Conservation (phyloP, 2,329 filamentous ascomycete genomes). For the Exophiala oligosperma region DNA sequence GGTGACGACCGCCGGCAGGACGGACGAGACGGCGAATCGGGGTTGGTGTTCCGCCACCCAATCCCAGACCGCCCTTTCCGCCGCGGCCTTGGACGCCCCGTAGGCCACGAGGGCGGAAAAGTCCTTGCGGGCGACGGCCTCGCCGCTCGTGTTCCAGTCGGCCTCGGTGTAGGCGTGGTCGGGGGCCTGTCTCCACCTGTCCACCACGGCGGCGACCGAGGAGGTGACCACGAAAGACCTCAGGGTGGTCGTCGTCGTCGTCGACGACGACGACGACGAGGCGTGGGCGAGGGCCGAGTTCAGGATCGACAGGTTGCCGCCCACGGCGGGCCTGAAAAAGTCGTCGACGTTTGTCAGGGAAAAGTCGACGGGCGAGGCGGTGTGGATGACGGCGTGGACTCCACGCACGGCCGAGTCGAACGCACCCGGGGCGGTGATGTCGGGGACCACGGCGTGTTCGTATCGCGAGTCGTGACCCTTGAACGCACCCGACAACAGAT, state of each 20-base stretch:
- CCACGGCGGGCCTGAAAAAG: slow-evolving; percentile 28
- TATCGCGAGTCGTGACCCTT: slow-evolving; percentile 38
- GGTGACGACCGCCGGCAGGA: slow-evolving; percentile 30
- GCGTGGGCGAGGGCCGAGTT: slow-evolving; percentile 18
- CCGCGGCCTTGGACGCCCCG: slow-evolving; percentile 28
- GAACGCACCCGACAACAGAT: slow-evolving; percentile 30
- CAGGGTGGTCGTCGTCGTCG: slow-evolving; percentile 6
- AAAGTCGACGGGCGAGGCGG: slow-evolving; percentile 28
- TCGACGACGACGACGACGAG: slow-evolving; percentile 1
- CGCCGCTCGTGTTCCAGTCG: slow-evolving; percentile 42
- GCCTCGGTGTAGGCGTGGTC: slow-evolving; percentile 32
- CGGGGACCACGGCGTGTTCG: slow-evolving; percentile 34
- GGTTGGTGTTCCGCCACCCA: slow-evolving; percentile 17
- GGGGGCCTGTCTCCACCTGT: slow-evolving; percentile 22
- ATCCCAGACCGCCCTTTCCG: slow-evolving; percentile 27
- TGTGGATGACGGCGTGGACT: slow-evolving; percentile 27
- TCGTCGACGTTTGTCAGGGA: slow-evolving; percentile 24
- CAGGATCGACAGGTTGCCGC: slow-evolving; percentile 27
- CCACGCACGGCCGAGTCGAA: slow-evolving; percentile 40
- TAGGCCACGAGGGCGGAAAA: slow-evolving; percentile 27
- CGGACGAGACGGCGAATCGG: slow-evolving; percentile 18
- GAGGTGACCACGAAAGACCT: slow-evolving; percentile 28
- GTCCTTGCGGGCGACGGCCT: slow-evolving; percentile 30
- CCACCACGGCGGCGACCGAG: slow-evolving; percentile 28
- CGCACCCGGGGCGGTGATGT: slow-evolving; percentile 37